These are phyloP conservation scores for Botryosphaeria dothidea DNA, from an alignment of 2,329 filamentous ascomycete species.

Conservation along the genomic window DNA sequence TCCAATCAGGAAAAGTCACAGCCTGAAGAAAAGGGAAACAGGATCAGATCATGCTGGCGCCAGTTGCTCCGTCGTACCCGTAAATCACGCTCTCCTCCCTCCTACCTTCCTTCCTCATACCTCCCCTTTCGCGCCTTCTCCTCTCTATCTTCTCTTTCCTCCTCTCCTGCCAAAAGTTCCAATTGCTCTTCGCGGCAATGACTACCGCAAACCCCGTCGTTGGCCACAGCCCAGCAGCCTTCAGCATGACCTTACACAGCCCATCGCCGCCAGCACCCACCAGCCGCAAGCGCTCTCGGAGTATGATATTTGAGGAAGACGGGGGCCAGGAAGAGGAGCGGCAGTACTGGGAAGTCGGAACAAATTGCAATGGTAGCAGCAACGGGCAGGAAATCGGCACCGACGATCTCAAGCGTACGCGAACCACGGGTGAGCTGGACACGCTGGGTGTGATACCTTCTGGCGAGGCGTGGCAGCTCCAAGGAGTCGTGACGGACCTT, in stretches of 20 bases:
- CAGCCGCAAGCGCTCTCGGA: constrained; percentile 16
- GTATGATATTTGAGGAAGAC: constrained; percentile 3
- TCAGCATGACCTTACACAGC: neutral
- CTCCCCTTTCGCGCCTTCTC: neutral
- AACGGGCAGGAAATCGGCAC: neutral
- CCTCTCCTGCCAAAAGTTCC: neutral
- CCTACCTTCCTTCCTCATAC: neutral
- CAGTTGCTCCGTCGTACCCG: neutral
- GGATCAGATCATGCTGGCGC: constrained; percentile 13
- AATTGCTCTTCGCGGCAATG: neutral
- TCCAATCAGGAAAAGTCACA: constrained; percentile 1
- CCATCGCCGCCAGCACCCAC: neutral
- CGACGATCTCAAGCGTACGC: constrained; percentile 33
- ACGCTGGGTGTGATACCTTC: constrained; percentile 32
- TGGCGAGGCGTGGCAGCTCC: constrained; percentile 35
- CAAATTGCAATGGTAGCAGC: neutral
- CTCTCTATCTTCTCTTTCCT: neutral
- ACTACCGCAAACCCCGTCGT: neutral
- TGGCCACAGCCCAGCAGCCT: neutral
- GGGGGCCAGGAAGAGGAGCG: neutral
- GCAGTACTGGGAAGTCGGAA: neutral
- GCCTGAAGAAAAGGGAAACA: neutral
- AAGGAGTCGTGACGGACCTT: constrained; percentile 22
- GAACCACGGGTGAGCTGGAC: constrained; percentile 37
- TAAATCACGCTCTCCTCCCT: neutral